phyloP scores from a whole-genome alignment of 208 protist species.

The Trypanosoma boissoni region DNA sequence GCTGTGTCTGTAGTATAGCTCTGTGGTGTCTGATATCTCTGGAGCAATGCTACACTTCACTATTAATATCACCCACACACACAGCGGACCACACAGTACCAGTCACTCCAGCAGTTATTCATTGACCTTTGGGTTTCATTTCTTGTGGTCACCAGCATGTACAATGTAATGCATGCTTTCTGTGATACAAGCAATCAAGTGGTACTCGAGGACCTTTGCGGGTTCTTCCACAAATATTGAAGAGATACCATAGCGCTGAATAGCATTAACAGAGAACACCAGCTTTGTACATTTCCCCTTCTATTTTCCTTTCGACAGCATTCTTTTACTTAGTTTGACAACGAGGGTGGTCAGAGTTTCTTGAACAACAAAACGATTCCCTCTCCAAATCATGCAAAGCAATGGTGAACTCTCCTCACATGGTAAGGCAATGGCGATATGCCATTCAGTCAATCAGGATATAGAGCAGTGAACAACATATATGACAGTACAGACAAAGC shows the following conservation, averaged over 20 bases:
- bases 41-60: constrained; percentile 36
- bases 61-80: constrained; percentile 28
- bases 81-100: constrained; percentile 23
- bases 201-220: constrained; percentile 46
- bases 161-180: constrained; percentile 32
- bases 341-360: neutral
- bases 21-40: constrained; percentile 34
- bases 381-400: neutral
- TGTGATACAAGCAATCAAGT: constrained; percentile 32
- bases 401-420: neutral
- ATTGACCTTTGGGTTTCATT: constrained; percentile 36
- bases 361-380: neutral
- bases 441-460: neutral
- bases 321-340: neutral
- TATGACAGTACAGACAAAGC: neutral
- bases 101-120: constrained; percentile 25
- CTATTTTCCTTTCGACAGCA: neutral
- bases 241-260: constrained; percentile 13
- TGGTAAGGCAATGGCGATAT: neutral
- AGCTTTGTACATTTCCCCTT: constrained; percentile 38
- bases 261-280: constrained; percentile 22
- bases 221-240: constrained; percentile 68
- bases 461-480: neutral
- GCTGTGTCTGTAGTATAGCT: constrained; percentile 23
- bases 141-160: constrained; percentile 47